These are phyloP conservation scores for Canariomyces notabilis DNA, from an alignment of 2,329 filamentous ascomycete genomes.

Conservation along the genomic window DNA sequence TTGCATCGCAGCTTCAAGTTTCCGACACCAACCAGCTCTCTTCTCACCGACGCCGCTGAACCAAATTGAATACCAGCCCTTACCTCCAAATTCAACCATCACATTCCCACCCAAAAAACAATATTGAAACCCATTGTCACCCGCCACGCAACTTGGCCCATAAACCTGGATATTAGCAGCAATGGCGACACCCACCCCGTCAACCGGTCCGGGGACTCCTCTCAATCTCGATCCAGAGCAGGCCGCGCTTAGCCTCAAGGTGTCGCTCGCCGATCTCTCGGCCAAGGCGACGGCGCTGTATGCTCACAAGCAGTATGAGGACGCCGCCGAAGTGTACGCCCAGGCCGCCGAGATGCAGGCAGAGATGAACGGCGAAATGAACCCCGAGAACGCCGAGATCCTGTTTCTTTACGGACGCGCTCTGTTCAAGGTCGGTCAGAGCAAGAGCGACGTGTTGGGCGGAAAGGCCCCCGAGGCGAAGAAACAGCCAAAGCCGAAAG, in stretches of 20 bases:
- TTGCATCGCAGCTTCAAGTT: slow-evolving; percentile 10
- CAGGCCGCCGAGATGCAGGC: slow-evolving; percentile 86
- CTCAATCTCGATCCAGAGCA: slow-evolving; percentile 32
- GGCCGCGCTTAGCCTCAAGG: slow-evolving; percentile 39
- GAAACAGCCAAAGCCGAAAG: slow-evolving; percentile 39
- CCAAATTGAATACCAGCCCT: not conserved
- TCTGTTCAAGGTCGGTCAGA: slow-evolving; percentile 88
- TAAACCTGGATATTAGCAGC: slow-evolving; percentile 8
- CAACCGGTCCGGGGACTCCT: slow-evolving; percentile 31
- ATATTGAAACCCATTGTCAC: not conserved
- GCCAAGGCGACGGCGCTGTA: slow-evolving; percentile 81
- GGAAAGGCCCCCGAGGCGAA: slow-evolving; percentile 62
- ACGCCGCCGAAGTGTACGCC: slow-evolving; percentile 82
- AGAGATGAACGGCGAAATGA: slow-evolving; percentile 87
- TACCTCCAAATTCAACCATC: not conserved
- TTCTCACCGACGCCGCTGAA: not conserved
- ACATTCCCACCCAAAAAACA: not conserved
- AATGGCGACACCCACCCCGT: slow-evolving; percentile 26
- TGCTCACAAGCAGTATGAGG: slow-evolving; percentile 80
- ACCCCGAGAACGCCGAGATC: slow-evolving; percentile 84
- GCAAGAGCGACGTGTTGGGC: slow-evolving; percentile 90
- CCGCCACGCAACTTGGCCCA: not conserved
- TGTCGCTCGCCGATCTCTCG: slow-evolving; percentile 70
- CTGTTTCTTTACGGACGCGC: slow-evolving; percentile 92
- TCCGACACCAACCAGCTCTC: not conserved